These are phyloP conservation scores for Euphorbia corollata DNA, from an alignment of 441 rosid species.

Conservation along the genomic window DNA sequence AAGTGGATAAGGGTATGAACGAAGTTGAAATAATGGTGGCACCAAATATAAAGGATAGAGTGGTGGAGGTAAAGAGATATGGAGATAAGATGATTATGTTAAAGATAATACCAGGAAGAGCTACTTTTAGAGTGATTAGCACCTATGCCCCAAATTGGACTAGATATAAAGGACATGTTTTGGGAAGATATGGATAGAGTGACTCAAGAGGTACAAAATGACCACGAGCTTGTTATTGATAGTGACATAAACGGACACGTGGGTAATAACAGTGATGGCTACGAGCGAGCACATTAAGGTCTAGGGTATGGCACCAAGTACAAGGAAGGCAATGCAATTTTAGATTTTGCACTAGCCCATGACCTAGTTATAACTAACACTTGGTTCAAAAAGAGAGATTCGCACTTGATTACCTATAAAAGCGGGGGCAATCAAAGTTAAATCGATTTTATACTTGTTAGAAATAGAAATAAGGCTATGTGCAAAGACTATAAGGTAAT, in stretches of 20 bases:
- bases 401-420: background rate
- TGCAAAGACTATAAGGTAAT: background rate
- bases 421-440: background rate
- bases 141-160: too few relatives aligned
- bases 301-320: background rate
- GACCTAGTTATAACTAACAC: background rate
- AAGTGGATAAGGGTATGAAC: too few relatives aligned
- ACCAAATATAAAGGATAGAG: too few relatives aligned
- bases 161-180: too few relatives aligned
- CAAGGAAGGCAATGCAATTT: background rate
- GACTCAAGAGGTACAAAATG: too few relatives aligned
- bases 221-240: background rate
- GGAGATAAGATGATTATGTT: too few relatives aligned
- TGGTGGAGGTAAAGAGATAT: too few relatives aligned
- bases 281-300: background rate
- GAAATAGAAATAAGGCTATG: background rate
- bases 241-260: background rate
- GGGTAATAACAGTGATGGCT: background rate
- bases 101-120: too few relatives aligned
- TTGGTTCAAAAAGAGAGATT: background rate
- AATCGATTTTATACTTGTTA: background rate
- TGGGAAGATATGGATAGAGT: too few relatives aligned
- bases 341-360: background rate
- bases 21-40: too few relatives aligned
- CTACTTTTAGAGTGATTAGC: too few relatives aligned